These are phyloP conservation scores for Bolboschoenoplectus hybrid DNA, from an alignment of 202 grass and related monocot genomes.

Conservation along the genomic window DNA sequence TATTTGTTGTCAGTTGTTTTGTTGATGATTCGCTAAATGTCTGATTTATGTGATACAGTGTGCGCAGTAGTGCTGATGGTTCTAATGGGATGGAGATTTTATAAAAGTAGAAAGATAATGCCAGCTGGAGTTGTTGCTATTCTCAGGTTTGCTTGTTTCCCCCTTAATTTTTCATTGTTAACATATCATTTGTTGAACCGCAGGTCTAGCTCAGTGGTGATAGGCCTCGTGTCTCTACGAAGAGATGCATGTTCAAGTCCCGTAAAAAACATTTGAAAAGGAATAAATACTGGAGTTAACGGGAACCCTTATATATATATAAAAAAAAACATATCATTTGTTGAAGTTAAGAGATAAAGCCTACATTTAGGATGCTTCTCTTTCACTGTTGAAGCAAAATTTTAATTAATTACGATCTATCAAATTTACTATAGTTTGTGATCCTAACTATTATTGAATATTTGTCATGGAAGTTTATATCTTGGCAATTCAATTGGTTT, in stretches of 20 bases:
- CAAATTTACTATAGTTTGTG: not conserved
- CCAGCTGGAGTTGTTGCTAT: conserved; percentile 78
- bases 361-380: conserved; percentile 13
- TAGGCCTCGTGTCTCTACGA: no score
- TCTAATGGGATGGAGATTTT: conserved; percentile 74
- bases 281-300: no score
- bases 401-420: not conserved
- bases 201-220: no score
- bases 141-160: conserved; percentile 57
- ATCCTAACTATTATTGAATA: not conserved
- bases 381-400: not conserved
- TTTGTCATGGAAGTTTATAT: not conserved
- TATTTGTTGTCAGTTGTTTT: not conserved
- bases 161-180: not conserved
- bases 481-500: not conserved
- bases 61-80: conserved; percentile 61
- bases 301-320: no score
- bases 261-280: no score
- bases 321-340: not conserved
- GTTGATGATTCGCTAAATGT: not conserved
- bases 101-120: conserved; percentile 84
- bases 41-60: conserved; percentile 46
- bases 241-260: no score
- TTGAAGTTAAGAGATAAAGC: not conserved
- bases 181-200: not conserved